phyloP scores from a whole-genome alignment of 352 stramenopile genomes.

The Phytophthora vignae region DNA sequence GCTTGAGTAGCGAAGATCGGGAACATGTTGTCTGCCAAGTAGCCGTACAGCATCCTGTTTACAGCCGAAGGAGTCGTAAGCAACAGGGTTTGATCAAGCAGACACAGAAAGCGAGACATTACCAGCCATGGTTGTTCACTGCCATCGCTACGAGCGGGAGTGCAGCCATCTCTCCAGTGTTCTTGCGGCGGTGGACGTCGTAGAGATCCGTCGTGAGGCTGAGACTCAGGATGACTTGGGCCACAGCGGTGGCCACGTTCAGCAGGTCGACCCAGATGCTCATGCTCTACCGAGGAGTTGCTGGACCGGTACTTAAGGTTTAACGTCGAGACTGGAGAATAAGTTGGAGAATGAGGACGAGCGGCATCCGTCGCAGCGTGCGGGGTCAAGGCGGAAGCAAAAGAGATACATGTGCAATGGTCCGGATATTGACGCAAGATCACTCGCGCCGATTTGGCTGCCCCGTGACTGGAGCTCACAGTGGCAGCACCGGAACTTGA shows the following conservation, averaged over 20 bases:
- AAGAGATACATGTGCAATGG: conserved; percentile 11
- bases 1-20: conserved; percentile 34
- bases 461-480: conserved; percentile 3
- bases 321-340: background rate
- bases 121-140: conserved; percentile 37
- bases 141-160: conserved; percentile 32
- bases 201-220: conserved; percentile 31
- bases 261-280: conserved; percentile 30
- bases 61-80: background rate
- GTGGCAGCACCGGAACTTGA: conserved; percentile 21
- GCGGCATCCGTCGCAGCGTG: background rate
- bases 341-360: conserved; percentile 8
- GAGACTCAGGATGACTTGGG: conserved; percentile 28
- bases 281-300: conserved; percentile 10
- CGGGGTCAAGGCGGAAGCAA: background rate
- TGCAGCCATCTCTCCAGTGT: conserved; percentile 26
- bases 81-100: background rate
- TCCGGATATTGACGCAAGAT: conserved; percentile 5
- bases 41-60: conserved; percentile 35
- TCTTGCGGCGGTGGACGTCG: conserved; percentile 30
- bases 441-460: conserved; percentile 1
- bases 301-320: background rate
- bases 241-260: conserved; percentile 21
- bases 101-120: background rate
- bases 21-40: conserved; percentile 34